Evolutionary conservation across 139 green algal genomes (phyloP), one percentile per base, ranked within the genome.

Genomic region (Gonium pectorale): DNA sequence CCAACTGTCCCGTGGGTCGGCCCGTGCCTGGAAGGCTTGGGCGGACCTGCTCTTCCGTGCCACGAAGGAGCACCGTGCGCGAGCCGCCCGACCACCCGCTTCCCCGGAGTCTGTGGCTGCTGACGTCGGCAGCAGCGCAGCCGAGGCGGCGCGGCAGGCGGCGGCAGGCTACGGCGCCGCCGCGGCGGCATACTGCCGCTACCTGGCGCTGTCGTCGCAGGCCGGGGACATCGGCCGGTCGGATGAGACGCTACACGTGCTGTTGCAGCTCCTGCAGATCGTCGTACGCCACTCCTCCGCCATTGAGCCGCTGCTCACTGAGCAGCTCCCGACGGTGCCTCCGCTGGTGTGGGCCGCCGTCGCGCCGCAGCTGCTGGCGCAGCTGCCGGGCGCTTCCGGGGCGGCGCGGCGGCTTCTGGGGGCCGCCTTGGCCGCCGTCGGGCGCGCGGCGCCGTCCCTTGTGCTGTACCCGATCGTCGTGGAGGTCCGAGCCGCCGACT

Each of bases 401-500:
- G 41, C 60, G 26, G 21, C 68, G 37, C 68, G 86, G 27, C 41
- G 67, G 27, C 66, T 92, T 43, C 68, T 91, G 68, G 68, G 79
- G 40, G 9, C 33, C 31, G 49, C 91, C 59, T 81, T 94, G 82
- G 51, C 66, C 11, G 80, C 73, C 4, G 69, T 93, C 17, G 90
- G 71, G 3, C 38, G 52, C 5, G 71, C 86, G 5, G 87, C 88
- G 11, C 93, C 91, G 22, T 93, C 86, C 67, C 56, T 87, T 15
- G 88, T 95, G 70, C 75, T 96, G 81, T 95, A 94, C 73, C 89
- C 93, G 8, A 87, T 87, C 0, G n/a, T 92, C 35, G 87, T 92
- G 35, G 64, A 85, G 63, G 66, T 85, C 35, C 79, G 79, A 26
- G 66, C 79, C 2, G 79, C 79, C 22, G 79, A 85, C 46, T 27